These are phyloP conservation scores for Suhomyces panamericanus DNA, from an alignment of 1,139 yeast genomes.

Conservation along the genomic window DNA sequence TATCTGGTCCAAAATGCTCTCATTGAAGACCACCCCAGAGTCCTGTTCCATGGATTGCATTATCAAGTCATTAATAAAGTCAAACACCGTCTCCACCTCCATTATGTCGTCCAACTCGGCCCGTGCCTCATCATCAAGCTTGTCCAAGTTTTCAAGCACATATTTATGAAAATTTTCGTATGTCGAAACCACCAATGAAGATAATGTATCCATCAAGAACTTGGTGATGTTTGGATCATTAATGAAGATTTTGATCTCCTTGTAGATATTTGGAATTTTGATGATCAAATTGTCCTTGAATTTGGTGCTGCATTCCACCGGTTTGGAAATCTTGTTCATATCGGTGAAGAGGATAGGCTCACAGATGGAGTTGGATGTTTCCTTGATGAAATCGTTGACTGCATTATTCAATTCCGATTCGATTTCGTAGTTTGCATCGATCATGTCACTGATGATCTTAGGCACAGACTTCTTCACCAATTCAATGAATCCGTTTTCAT, in stretches of 20 bases:
- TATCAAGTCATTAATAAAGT: constrained; percentile 40
- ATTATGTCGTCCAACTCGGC: constrained; percentile 39
- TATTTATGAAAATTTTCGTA: constrained; percentile 34
- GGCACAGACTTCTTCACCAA: constrained; percentile 75
- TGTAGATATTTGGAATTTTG: constrained; percentile 56
- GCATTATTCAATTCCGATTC: constrained; percentile 70
- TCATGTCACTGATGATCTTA: constrained; percentile 78
- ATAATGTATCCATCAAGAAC: constrained; percentile 35
- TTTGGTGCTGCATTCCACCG: constrained; percentile 28
- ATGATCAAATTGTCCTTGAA: constrained; percentile 52
- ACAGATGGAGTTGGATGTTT: constrained; percentile 38
- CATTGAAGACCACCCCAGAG: constrained; percentile 21
- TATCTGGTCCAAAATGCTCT: constrained; percentile 24
- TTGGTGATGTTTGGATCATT: constrained; percentile 33
- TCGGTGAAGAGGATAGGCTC: constrained; percentile 30
- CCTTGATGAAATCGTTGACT: constrained; percentile 60
- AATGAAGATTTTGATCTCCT: constrained; percentile 52
- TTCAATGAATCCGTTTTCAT: constrained; percentile 50
- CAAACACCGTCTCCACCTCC: constrained; percentile 57
- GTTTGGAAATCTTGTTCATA: constrained; percentile 16
- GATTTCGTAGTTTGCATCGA: constrained; percentile 79
- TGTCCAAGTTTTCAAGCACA: constrained; percentile 20
- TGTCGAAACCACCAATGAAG: constrained; percentile 30
- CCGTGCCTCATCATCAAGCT: constrained; percentile 19
- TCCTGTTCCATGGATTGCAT: constrained; percentile 23